Percentiles rank a stretch among this genome's conserved stretches.
phyloP scores from a whole-genome alignment of 345 rosid genomes.

The Arabidopsis arenosa region DNA sequence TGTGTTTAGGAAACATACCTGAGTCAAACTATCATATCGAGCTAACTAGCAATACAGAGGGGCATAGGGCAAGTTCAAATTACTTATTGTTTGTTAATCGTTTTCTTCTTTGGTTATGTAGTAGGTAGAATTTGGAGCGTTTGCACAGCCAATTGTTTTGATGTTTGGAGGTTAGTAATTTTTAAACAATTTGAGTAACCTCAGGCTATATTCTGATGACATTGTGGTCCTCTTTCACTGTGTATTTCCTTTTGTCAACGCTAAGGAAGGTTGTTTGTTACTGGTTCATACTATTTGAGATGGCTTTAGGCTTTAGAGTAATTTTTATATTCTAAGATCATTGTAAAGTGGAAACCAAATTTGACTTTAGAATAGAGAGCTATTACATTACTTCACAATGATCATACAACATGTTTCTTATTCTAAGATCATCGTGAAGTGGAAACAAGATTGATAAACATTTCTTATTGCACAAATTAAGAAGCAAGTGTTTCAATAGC shows the following conservation, averaged over 20 bases:
- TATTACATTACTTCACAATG: conserved; percentile 23
- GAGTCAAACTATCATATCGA: conserved; percentile 5
- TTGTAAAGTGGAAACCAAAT: conserved; percentile 34
- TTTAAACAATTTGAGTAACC: not conserved
- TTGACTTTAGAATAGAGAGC: conserved; percentile 1
- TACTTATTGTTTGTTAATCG: not conserved
- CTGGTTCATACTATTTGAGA: conserved; percentile 10
- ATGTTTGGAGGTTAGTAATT: conserved; percentile 13
- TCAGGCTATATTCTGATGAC: not conserved
- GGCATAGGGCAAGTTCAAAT: not conserved
- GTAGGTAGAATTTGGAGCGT: conserved; percentile 16
- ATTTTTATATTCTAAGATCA: not conserved
- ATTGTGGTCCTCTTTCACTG: conserved; percentile 1
- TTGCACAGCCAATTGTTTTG: conserved; percentile 6
- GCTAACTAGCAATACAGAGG: conserved; percentile 25
- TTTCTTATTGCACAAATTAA: conserved; percentile 16
- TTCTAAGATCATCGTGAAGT: not conserved
- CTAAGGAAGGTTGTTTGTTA: conserved; percentile 9
- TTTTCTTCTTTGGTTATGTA: conserved; percentile 1
- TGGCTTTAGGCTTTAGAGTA: not conserved
- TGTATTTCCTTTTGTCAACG: conserved; percentile 7
- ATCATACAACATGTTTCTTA: conserved; percentile 4
- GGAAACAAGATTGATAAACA: not conserved
- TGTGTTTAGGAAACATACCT: conserved; percentile 21
- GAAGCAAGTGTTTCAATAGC: conserved; percentile 22